Conservation (phyloP, 2,329 filamentous ascomycete species). For the Stenocarpella maydis region DNA sequence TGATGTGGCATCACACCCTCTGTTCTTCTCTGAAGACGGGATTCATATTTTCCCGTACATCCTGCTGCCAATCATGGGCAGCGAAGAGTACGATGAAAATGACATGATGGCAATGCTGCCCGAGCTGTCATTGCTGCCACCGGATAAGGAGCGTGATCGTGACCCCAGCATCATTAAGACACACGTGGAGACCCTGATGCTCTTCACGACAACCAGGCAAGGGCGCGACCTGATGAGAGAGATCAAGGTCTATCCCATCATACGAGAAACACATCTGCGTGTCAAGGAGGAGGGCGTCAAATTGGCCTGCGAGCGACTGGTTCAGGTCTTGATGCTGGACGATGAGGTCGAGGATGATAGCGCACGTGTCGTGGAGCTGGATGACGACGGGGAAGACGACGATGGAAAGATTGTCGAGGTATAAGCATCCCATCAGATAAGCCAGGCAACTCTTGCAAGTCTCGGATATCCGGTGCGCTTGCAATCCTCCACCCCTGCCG, state of each 20-base stretch:
- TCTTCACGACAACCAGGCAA: conserved; percentile 80
- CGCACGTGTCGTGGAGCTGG: conserved; percentile 54
- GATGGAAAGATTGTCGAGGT: conserved; percentile 65
- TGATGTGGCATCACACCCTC: conserved; percentile 75
- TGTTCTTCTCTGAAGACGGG: conserved; percentile 74
- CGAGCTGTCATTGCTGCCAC: conserved; percentile 87
- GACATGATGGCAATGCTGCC: conserved; percentile 87
- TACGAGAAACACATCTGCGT: conserved; percentile 84
- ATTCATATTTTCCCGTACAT: conserved; percentile 89
- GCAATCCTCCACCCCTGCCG: too few relatives aligned
- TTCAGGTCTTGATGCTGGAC: conserved; percentile 87
- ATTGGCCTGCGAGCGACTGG: conserved; percentile 87
- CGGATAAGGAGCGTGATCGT: conserved; percentile 85
- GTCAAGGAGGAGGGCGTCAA: conserved; percentile 81
- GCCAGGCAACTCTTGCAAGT: background rate
- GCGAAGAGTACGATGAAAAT: conserved; percentile 87
- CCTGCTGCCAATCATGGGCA: conserved; percentile 85
- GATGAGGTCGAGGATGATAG: conserved; percentile 56
- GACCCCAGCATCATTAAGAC: conserved; percentile 82
- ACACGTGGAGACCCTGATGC: conserved; percentile 86
- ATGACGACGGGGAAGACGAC: conserved; percentile 62
- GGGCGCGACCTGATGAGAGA: conserved; percentile 78
- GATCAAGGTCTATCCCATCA: conserved; percentile 86
- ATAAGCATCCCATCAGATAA: conserved; percentile 40
- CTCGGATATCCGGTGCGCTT: background rate